These are phyloP conservation scores for Pseudogymnoascus sp. DNA, from an alignment of 2,329 filamentous ascomycete species.

Conservation along the genomic window DNA sequence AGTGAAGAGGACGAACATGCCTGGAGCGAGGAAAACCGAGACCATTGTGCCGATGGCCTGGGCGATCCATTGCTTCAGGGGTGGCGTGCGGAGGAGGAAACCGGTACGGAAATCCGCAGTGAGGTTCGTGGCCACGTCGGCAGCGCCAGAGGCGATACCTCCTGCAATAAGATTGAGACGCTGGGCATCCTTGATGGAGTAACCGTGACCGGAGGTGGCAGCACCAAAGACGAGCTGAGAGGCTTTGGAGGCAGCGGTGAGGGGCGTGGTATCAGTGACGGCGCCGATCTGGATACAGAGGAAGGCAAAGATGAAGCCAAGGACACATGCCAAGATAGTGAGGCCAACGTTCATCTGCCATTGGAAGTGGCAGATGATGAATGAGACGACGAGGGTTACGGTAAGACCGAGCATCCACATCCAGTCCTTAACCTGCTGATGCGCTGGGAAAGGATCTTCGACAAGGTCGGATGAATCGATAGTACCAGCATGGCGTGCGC, in stretches of 20 bases:
- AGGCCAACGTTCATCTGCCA: slow-evolving; percentile 50
- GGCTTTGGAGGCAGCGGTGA: slow-evolving; percentile 60
- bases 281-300: slow-evolving; percentile 53
- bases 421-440: slow-evolving; percentile 44
- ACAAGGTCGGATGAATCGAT: slow-evolving; percentile 33
- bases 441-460: slow-evolving; percentile 39
- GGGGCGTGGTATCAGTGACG: slow-evolving; percentile 53
- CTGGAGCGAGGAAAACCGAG: slow-evolving; percentile 58
- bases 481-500: slow-evolving; percentile 34
- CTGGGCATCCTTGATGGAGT: slow-evolving; percentile 45
- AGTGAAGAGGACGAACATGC: slow-evolving; percentile 60
- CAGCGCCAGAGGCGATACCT: slow-evolving; percentile 46
- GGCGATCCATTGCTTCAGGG: slow-evolving; percentile 57
- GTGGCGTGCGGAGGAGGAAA: slow-evolving; percentile 57
- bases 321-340: slow-evolving; percentile 46
- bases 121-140: slow-evolving; percentile 45
- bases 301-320: slow-evolving; percentile 54
- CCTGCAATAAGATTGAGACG: slow-evolving; percentile 59
- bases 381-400: slow-evolving; percentile 41
- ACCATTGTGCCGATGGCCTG: slow-evolving; percentile 55
- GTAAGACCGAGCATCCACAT: slow-evolving; percentile 43
- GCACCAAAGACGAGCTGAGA: slow-evolving; percentile 61
- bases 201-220: slow-evolving; percentile 48
- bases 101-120: slow-evolving; percentile 59
- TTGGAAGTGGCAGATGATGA: slow-evolving; percentile 43